Percentiles rank a stretch among this genome's conserved stretches.
These are phyloP conservation scores for Saccharomyces hybrid DNA, from an alignment of 1,139 yeast species.

Conservation along the genomic window DNA sequence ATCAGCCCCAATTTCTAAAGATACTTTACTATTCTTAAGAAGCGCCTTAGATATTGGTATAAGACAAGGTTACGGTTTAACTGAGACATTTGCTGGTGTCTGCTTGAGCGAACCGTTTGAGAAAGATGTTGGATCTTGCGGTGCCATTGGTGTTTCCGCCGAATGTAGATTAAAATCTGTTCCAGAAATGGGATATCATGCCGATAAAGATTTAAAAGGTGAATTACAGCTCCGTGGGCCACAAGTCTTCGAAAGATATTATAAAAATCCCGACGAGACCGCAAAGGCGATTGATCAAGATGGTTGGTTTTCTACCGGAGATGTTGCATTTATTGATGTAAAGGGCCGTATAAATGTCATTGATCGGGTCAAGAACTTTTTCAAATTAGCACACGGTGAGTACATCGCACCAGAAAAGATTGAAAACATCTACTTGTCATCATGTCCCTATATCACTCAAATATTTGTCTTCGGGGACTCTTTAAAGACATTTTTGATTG, in stretches of 20 bases:
- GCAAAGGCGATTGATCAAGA: slow-evolving; percentile 47
- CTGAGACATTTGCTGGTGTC: slow-evolving; percentile 67
- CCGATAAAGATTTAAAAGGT: slow-evolving; percentile 43
- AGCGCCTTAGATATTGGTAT: slow-evolving; percentile 54
- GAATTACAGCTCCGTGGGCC: slow-evolving; percentile 65
- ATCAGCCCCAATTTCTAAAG: slow-evolving; percentile 65
- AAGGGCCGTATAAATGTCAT: slow-evolving; percentile 54
- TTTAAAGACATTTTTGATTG: slow-evolving; percentile 51
- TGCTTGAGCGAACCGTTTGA: slow-evolving; percentile 39
- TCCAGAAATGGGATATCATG: slow-evolving; percentile 58
- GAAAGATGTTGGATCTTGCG: slow-evolving; percentile 55
- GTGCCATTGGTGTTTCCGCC: slow-evolving; percentile 44
- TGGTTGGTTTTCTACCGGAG: slow-evolving; percentile 77
- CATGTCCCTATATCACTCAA: slow-evolving; percentile 47
- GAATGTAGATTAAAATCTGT: slow-evolving; percentile 60
- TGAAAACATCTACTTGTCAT: slow-evolving; percentile 55
- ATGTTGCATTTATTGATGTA: slow-evolving; percentile 50
- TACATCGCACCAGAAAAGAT: slow-evolving; percentile 74
- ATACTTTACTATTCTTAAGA: slow-evolving; percentile 53
- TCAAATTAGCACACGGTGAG: slow-evolving; percentile 76
- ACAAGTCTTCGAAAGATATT: slow-evolving; percentile 55
- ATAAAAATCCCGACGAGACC: slow-evolving; percentile 50
- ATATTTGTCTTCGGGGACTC: slow-evolving; percentile 67
- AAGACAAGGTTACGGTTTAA: slow-evolving; percentile 69
- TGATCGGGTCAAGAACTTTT: slow-evolving; percentile 74